phyloP scores from a whole-genome alignment of 83 land plant species.

The Larix sibirica region DNA sequence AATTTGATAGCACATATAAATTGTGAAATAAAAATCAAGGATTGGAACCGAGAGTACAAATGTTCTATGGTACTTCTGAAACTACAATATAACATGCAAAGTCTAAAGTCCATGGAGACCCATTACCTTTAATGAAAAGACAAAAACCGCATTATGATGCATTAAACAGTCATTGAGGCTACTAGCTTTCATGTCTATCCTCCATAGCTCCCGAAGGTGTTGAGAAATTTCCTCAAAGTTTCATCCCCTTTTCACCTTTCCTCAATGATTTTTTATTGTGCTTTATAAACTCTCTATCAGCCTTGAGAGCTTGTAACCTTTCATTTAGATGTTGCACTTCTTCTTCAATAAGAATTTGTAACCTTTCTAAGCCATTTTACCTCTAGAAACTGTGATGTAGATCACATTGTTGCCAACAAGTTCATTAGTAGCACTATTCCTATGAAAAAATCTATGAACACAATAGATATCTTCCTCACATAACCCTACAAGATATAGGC shows the following conservation, averaged over 20 bases:
- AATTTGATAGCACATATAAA: neutral
- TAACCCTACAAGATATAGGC: too few species aligned
- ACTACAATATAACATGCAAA: neutral
- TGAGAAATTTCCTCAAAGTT: constrained; percentile 38
- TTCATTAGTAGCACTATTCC: too few species aligned
- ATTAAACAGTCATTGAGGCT: neutral
- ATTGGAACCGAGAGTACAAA: neutral
- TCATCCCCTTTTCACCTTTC: constrained; percentile 45
- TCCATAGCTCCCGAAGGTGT: constrained; percentile 39
- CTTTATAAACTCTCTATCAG: constrained; percentile 31
- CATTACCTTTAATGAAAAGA: constrained; percentile 6
- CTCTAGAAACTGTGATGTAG: too few species aligned
- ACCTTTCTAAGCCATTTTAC: too few species aligned
- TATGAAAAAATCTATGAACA: too few species aligned
- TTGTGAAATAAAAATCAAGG: neutral
- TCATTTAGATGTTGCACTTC: constrained; percentile 27
- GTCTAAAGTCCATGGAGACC: neutral
- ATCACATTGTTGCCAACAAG: too few species aligned
- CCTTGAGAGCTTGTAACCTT: constrained; percentile 45
- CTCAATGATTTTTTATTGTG: constrained; percentile 27
- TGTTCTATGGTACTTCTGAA: neutral
- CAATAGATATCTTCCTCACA: too few species aligned
- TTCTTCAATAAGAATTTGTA: neutral
- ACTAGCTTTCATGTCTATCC: constrained; percentile 22
- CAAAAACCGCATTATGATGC: constrained; percentile 10